Evolutionary conservation across 2,329 filamentous ascomycete species (phyloP).

Genomic region (Colletotrichum sp.): DNA sequence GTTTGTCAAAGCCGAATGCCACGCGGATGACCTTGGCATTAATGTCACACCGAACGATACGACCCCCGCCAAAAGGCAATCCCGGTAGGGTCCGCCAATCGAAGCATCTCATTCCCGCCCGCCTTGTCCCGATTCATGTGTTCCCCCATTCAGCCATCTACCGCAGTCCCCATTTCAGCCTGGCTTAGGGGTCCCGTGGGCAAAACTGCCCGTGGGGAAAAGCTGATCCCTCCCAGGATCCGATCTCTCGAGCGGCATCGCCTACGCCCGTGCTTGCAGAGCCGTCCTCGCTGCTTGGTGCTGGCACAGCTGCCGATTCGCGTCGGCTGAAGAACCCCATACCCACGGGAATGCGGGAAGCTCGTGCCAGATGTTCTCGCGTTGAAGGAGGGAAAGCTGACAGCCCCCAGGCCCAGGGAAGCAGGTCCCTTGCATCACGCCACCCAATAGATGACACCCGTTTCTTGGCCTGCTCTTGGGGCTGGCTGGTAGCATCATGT

Average conservation of each 20-base stretch:
- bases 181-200: not conserved
- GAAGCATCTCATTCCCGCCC: slow-evolving; percentile 1
- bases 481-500: not conserved
- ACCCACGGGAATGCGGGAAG: not conserved
- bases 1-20: not conserved
- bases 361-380: not conserved
- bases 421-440: not conserved
- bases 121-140: not conserved
- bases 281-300: too few species aligned
- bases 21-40: not conserved
- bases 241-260: not conserved
- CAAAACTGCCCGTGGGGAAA: not conserved
- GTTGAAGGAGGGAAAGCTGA: not conserved
- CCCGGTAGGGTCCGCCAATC: slow-evolving; percentile 6
- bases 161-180: not conserved
- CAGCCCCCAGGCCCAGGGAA: not conserved
- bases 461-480: not conserved
- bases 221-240: not conserved
- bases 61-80: not conserved
- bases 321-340: not conserved
- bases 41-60: not conserved
- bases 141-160: slow-evolving; percentile 7
- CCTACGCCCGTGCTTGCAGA: not conserved
- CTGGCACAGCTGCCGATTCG: not conserved
- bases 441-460: not conserved